Conservation (phyloP, 495 filamentous ascomycete genomes). For the Penicillium goetzii region DNA sequence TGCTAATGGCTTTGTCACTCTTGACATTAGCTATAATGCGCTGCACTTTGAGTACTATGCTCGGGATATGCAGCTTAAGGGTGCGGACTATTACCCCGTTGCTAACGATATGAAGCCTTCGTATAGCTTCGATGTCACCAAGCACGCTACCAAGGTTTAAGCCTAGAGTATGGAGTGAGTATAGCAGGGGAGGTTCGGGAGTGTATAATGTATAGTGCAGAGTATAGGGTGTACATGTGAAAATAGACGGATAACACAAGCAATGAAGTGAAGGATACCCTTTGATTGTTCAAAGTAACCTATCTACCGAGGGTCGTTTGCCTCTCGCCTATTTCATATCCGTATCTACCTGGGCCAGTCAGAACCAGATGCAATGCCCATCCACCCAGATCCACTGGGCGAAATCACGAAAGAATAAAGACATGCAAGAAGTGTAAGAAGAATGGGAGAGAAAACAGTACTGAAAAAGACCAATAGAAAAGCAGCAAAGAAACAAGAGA, state of each 20-base stretch:
- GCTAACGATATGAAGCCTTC: slow-evolving; percentile 28
- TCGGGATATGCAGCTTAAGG: slow-evolving; percentile 20
- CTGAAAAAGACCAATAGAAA: not conserved
- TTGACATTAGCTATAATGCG: slow-evolving; percentile 27
- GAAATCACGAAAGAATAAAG: not conserved
- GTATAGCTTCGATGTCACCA: slow-evolving; percentile 24
- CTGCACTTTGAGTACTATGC: slow-evolving; percentile 31
- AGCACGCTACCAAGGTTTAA: slow-evolving; percentile 15
- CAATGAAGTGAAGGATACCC: not conserved
- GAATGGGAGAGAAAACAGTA: not conserved
- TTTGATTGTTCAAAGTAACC: not conserved
- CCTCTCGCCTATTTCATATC: not conserved
- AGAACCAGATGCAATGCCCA: not conserved
- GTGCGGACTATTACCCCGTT: slow-evolving; percentile 25
- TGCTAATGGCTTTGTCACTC: slow-evolving; percentile 30
- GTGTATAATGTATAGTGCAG: not conserved
- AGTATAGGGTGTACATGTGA: not conserved
- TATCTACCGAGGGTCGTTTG: not conserved
- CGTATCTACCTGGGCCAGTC: not conserved
- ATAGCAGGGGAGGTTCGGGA: not conserved
- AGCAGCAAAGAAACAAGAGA: slow-evolving; percentile 2
- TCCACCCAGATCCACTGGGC: slow-evolving; percentile 9
- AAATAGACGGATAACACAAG: not conserved
- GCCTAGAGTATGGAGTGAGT: not conserved
- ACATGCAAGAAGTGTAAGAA: slow-evolving; percentile 13